Percentiles rank a stretch among this genome's conserved stretches.
Conservation (phyloP, 1,139 yeast genomes). For the Pichia sp. region DNA sequence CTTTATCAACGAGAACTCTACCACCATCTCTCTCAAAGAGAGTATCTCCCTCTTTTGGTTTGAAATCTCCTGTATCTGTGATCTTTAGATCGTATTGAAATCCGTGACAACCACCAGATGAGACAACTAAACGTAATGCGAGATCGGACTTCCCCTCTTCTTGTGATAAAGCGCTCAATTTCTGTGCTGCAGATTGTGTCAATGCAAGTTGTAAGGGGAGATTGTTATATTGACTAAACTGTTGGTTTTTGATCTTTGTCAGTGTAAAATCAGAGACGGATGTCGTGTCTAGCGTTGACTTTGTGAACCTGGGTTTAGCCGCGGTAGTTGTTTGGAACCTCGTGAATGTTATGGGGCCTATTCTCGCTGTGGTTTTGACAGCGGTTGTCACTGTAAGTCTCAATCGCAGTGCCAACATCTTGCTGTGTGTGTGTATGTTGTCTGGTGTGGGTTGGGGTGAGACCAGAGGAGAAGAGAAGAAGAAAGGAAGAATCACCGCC, state of each 20-base stretch:
- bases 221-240: slow-evolving; percentile 26
- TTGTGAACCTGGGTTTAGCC: slow-evolving; percentile 5
- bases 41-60: slow-evolving; percentile 31
- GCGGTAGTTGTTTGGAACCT: slow-evolving; percentile 2
- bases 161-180: slow-evolving; percentile 45
- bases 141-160: slow-evolving; percentile 53
- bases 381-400: too few species aligned
- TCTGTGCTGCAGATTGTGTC: slow-evolving; percentile 25
- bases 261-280: slow-evolving; percentile 21
- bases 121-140: slow-evolving; percentile 76
- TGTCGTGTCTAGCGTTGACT: slow-evolving; percentile 6
- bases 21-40: slow-evolving; percentile 69
- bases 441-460: too few species aligned
- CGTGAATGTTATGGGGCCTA: too few species aligned
- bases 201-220: slow-evolving; percentile 27
- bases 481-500: too few species aligned
- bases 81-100: slow-evolving; percentile 80
- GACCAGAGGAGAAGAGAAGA: too few species aligned
- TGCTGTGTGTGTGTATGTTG: too few species aligned
- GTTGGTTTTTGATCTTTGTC: slow-evolving; percentile 27
- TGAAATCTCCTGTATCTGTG: slow-evolving; percentile 40
- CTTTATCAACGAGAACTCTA: slow-evolving; percentile 67
- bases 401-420: too few species aligned
- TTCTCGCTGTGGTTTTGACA: too few species aligned
- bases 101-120: slow-evolving; percentile 98